Percentiles rank a stretch among this genome's conserved stretches.
Evolutionary conservation across 805 yeast genomes (phyloP).

Genomic region (Brettanomyces nanus): DNA sequence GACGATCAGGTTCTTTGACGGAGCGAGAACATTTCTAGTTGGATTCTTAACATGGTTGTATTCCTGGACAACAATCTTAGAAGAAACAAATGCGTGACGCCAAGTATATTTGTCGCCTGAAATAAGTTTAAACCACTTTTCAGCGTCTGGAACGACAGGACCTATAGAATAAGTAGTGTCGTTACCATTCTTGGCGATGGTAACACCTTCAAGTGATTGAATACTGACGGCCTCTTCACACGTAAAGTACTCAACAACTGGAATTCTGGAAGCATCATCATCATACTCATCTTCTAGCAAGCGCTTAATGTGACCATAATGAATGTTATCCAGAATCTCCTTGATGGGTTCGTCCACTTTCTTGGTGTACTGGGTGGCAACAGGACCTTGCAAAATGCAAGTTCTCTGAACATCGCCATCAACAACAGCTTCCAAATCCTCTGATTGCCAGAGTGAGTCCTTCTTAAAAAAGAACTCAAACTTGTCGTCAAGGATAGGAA

Average conservation of each 20-base stretch:
- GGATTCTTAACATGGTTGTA: slow-evolving; percentile 74
- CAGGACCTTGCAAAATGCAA: slow-evolving; percentile 98
- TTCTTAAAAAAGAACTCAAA: slow-evolving; percentile 96
- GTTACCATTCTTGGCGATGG: slow-evolving; percentile 22
- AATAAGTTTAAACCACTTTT: slow-evolving; percentile 68
- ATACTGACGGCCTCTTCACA: slow-evolving; percentile 44
- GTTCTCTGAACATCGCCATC: slow-evolving; percentile 96
- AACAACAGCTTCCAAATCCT: slow-evolving; percentile 91
- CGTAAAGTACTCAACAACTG: slow-evolving; percentile 85
- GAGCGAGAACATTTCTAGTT: slow-evolving; percentile 70
- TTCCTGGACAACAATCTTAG: slow-evolving; percentile 80
- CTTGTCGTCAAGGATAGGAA: slow-evolving; percentile 89
- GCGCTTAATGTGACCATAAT: slow-evolving; percentile 76
- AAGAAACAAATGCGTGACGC: slow-evolving; percentile 84
- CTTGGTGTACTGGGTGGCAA: slow-evolving; percentile 88
- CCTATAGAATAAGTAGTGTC: slow-evolving; percentile 33
- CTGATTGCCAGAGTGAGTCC: slow-evolving; percentile 98
- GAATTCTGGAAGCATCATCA: slow-evolving; percentile 66
- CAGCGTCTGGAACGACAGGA: slow-evolving; percentile 24
- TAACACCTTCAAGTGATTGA: slow-evolving; percentile 30
- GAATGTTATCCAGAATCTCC: slow-evolving; percentile 80
- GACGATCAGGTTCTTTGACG: slow-evolving; percentile 50
- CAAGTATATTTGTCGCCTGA: slow-evolving; percentile 77
- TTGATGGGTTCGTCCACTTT: slow-evolving; percentile 88
- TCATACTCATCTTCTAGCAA: slow-evolving; percentile 62